Base-by-base conservation (phyloP, 176 grass and related monocot genomes). In the Phragmites australis region DNA sequence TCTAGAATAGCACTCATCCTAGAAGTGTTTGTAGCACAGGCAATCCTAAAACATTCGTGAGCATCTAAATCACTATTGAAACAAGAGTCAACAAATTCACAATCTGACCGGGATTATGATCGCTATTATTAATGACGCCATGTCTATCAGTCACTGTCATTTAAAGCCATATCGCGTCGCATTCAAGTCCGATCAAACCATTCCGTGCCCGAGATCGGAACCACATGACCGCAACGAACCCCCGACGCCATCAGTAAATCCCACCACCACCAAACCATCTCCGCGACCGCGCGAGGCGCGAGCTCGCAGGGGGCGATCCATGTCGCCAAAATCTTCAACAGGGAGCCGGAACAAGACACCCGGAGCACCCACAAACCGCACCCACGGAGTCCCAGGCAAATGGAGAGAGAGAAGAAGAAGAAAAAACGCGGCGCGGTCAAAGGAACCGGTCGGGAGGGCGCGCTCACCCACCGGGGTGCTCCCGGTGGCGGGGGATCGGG, bases 391-490 rank as follows among this genome's bases (percentile, higher is more conserved):
- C 19, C 47, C 40, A 10, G 51, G 30, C 23, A 68, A 76, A 10
- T 34, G 61, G n/a, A 30, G 49, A 49, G 9, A 0, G 66, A 10
- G 25, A 46, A 63, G 29, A 29, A 32, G n/a, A 3, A 49, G 2
- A 48, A 29, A 54, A 27, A 25, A 8, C 30, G 60, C 57, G 5
- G 50, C 17, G 14, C 46, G 66, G 68, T 83, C 58, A 37, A 60
- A 88, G 47, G 45, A 72, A 46, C 27, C 51, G 45, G 43, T 13
- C 32, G 66, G 2, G 78, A 1, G 72, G 72, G 47, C 1, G 9
- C n/a, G 65, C 26, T 23, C 22, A 65, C 87, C 84, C 75, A 84
- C 87, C 81, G 76, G 44, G 44, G 23, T 5, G 41, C 32, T 30
- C 19, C 29, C 18, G 74, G 17, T 50, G 75, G 75, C 57, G 59